Base-by-base conservation (phyloP, 2,329 filamentous ascomycete genomes). In the Fusarium xylarioides region DNA sequence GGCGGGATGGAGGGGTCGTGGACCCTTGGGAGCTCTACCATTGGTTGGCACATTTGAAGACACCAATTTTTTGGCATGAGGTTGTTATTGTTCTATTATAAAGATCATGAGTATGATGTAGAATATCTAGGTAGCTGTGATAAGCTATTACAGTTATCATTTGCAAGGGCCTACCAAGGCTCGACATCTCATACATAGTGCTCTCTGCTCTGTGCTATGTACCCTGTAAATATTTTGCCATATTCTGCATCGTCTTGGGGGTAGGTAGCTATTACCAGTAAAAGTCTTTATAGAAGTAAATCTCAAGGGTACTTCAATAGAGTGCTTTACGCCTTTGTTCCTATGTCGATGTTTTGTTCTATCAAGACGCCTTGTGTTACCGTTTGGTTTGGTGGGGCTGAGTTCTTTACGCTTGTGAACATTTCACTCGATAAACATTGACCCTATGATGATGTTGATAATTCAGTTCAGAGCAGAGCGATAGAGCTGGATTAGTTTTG, bases 1-100 rank as follows among this genome's bases (percentile, higher is more conserved):
- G 23, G 26, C 35, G 34, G 30, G 54, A 71, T 70, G 65, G 76
- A 78, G 76, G 76, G 76, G 76, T 76, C 74, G 74, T 77, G 76
- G 71, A 66, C 68, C 65, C 50, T 42, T 52, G 50, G 30, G 43
- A 58, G 66, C 50, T 59, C 61, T 64, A 12, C 49, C 46, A 78
- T 78, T 78, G 76, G 76, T 40, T 66, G 28, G 32, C 23, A 15
- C 40, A 54, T 28, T 49, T 55, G 47, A 57, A 47, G 53, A 52
- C 62, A 40, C 49, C 30, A 46, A 32, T 40, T 28, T n/a, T 68
- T 53, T 52, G 11, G 32, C 21, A 53, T 61, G 46, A 53, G 46
- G 30, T 42, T 43, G n/a, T 12, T 43, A 38, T 26, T 15, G 42
- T 43, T 61, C 19, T 23, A 28, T 40, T 12, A 9, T 30, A n/a